Evolutionary conservation across 352 stramenopile species (phyloP), one percentile per base, ranked within the genome.

Genomic region (Phytophthora fragariaefolia): DNA sequence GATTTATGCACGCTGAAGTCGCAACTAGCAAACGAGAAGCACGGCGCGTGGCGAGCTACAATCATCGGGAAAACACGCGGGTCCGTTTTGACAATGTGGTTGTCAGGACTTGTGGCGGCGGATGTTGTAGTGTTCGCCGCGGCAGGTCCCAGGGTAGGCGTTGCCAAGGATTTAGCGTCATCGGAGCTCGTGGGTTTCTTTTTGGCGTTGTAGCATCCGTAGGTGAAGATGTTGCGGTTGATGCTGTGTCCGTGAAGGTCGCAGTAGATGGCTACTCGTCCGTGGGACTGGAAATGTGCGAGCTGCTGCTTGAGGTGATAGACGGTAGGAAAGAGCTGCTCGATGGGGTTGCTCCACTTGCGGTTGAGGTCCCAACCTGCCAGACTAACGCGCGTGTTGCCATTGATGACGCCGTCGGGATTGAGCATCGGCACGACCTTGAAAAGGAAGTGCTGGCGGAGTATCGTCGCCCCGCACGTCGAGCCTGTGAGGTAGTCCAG

Each of bases 341-440:
- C 86, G 13, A 94, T 76, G 1, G 82, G 86, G 15, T 63, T 84
- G n/a, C 76, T 73, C 86, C 86, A 94, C 61, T 94, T 94, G 40
- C 86, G 86, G 42, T 94, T 94, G 10, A 94, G 73, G 45, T 94
- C 86, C 82, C 82, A 92, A 1, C 83, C 93, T 0, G 92, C 85
- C 15, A 98, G 76, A 46, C 80, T 95, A 12, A 92, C 88, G 18
- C 93, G 88, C 43, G 93, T 96, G 62, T 98, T 98, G 58, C 93
- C 93, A 46, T 97, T 92, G 38, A 98, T 89, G 38, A 98, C 93
- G 20, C 93, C 93, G 62, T 98, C 93, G 0, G 90, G 89, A 46
- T 98, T 98, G 36, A 98, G 85, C 93, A 98, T 98, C 5, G 93
- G 93, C 6, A 97, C 86, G 18, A 98, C 47, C 66, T 97, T 96